Evolutionary conservation across 306 rosid species (phyloP), one percentile per base, ranked within the genome.

Genomic region (Rosa chinensis): DNA sequence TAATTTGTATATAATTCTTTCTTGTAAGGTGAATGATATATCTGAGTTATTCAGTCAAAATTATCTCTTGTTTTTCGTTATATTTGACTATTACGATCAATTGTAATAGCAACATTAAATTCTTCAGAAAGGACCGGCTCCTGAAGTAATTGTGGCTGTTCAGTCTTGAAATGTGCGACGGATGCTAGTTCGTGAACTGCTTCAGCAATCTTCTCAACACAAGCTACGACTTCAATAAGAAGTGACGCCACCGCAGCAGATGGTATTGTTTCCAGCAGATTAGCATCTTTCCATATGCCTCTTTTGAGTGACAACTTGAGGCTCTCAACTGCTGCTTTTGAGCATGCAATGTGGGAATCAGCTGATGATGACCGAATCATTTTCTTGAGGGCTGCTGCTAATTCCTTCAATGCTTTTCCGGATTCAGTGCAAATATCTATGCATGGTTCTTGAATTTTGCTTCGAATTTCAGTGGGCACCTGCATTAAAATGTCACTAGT

Each of bases 381-480:
- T 49, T 61, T 70, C 59, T 39, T 63, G 9, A 76, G 32, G 1
- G n/a, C 23, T 14, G 77, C 61, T 23, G 81, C 73, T 42, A 81
- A 32, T 49, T 81, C 81, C 73, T 76, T 81, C 25, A 81, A 3
- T 0, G 78, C 81, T 71, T 76, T 81, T 25, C 84, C 67, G 1
- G 77, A 61, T 42, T 81, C 81, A 1, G 55, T 56, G 81, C 77
- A 70, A 10, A 77, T 62, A 28, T 8, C n/a, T 5, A 9, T 76
- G 68, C 81, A 48, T 7, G 80, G 68, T 18, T 76, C 69, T n/a
- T 70, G 44, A 8, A 81, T 76, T 81, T 69, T 76, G 1, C 21
- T 61, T 25, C 77, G 49, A 5, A 76, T 63, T 69, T 76, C 68
- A 10, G 28, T 23, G 0, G 80, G 68, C 32, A 56, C 55, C 77